Conservation (phyloP, 805 yeast genomes). For the Spathaspora gorwiae region DNA sequence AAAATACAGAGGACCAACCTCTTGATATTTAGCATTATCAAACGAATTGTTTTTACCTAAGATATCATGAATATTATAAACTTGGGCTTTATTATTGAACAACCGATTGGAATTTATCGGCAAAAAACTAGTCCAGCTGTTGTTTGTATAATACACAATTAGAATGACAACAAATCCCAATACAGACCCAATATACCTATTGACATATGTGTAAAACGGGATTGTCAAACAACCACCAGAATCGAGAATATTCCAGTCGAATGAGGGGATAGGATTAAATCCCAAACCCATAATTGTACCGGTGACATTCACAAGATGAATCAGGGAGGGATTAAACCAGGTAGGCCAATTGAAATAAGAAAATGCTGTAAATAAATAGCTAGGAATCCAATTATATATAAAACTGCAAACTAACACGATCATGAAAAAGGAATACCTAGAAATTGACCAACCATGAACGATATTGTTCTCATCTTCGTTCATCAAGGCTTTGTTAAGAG, state of each 20-base stretch:
- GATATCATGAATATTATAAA: constrained; percentile 44
- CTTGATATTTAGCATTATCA: constrained; percentile 43
- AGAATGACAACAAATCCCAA: constrained; percentile 30
- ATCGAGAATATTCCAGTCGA: constrained; percentile 41
- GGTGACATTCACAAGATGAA: constrained; percentile 35
- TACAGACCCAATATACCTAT: constrained; percentile 34
- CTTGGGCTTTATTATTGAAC: constrained; percentile 48
- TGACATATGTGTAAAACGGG: constrained; percentile 41
- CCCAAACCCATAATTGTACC: constrained; percentile 38
- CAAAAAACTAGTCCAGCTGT: constrained; percentile 45
- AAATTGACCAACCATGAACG: constrained; percentile 36
- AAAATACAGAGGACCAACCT: constrained; percentile 65
- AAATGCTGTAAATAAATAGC: constrained; percentile 34
- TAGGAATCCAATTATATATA: constrained; percentile 40
- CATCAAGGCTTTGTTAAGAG: constrained; percentile 39
- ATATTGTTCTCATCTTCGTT: constrained; percentile 19
- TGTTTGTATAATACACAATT: constrained; percentile 41
- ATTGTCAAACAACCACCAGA: constrained; percentile 36
- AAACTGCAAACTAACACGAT: constrained; percentile 30
- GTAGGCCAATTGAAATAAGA: constrained; percentile 44
- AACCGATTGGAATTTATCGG: constrained; percentile 51
- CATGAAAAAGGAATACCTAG: constrained; percentile 37
- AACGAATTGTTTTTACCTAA: constrained; percentile 40
- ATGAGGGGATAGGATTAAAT: constrained; percentile 37
- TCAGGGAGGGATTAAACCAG: constrained; percentile 37